Evolutionary conservation across 345 rosid genomes (phyloP).

Genomic region (Mercurialis annua): DNA sequence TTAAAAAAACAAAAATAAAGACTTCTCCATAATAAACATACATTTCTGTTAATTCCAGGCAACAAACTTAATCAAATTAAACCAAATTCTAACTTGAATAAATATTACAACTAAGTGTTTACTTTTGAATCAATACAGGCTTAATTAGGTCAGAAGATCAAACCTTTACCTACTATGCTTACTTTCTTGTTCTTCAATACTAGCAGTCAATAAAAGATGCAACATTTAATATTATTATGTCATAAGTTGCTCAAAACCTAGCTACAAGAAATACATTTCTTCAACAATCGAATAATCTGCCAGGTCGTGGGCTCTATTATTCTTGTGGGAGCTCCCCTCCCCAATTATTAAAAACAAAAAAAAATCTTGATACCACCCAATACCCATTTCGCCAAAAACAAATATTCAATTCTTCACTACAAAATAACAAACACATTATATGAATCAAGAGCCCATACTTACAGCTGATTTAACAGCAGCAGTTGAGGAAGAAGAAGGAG

Average conservation of each 20-base stretch:
- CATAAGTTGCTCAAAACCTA: too few species aligned
- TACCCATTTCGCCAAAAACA: neutral
- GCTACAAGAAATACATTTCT: too few species aligned
- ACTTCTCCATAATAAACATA: neutral
- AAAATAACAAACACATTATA: neutral
- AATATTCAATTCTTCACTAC: neutral
- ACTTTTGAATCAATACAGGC: neutral
- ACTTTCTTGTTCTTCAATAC: neutral
- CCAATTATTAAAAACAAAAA: too few species aligned
- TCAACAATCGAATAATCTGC: too few species aligned
- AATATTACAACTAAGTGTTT: slow-evolving; percentile 7
- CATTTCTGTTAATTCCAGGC: neutral
- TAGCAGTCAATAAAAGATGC: too few species aligned
- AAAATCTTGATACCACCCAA: too few species aligned
- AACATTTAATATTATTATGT: too few species aligned
- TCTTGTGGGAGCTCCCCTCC: too few species aligned
- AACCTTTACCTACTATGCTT: neutral
- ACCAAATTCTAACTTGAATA: neutral
- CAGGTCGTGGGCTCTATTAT: too few species aligned
- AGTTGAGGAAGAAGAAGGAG: slow-evolving; percentile 34
- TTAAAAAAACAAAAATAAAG: neutral
- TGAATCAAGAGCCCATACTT: slow-evolving; percentile 28
- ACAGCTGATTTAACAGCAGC: slow-evolving; percentile 53
- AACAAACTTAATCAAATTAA: slow-evolving; percentile 1
- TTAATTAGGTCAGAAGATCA: neutral